Evolutionary conservation across 169 alveolate species (phyloP).

Genomic region (Plasmodium reichenowi): DNA sequence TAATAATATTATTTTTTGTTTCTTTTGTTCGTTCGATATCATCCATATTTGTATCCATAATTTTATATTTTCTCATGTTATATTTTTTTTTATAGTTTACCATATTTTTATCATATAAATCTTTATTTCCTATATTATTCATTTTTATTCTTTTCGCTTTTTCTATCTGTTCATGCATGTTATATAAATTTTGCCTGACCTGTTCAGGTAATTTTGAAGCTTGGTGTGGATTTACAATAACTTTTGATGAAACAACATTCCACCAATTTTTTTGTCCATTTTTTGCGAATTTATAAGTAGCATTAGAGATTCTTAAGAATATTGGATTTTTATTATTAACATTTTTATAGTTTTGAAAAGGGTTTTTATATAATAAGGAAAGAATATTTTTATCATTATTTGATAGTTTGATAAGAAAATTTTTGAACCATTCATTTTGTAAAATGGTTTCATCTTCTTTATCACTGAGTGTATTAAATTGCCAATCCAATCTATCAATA

Average conservation of each 20-base stretch:
- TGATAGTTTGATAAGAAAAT: constrained; percentile 12
- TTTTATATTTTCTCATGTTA: too few relatives aligned
- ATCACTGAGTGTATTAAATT: constrained; percentile 15
- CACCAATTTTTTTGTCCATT: constrained; percentile 21
- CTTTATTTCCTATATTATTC: not conserved
- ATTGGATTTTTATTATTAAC: not conserved
- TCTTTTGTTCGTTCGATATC: too few relatives aligned
- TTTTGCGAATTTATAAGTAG: constrained; percentile 10
- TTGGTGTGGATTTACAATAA: not conserved
- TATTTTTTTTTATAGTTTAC: too few relatives aligned
- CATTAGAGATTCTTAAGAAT: constrained; percentile 21
- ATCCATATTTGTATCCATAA: too few relatives aligned
- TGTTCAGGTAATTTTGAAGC: not conserved
- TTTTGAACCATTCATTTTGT: constrained; percentile 37
- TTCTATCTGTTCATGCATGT: not conserved
- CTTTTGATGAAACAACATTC: constrained; percentile 28
- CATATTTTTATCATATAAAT: too few relatives aligned
- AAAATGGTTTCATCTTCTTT: constrained; percentile 16
- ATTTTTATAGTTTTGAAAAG: not conserved
- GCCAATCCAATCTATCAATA: constrained; percentile 73
- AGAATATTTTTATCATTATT: constrained; percentile 17
- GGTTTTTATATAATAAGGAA: constrained; percentile 36
- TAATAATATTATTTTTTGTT: too few relatives aligned
- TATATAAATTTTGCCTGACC: not conserved
- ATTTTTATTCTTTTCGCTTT: not conserved